phyloP scores from a whole-genome alignment of 2,329 filamentous ascomycete genomes.

The Verticillium tricorpus region DNA sequence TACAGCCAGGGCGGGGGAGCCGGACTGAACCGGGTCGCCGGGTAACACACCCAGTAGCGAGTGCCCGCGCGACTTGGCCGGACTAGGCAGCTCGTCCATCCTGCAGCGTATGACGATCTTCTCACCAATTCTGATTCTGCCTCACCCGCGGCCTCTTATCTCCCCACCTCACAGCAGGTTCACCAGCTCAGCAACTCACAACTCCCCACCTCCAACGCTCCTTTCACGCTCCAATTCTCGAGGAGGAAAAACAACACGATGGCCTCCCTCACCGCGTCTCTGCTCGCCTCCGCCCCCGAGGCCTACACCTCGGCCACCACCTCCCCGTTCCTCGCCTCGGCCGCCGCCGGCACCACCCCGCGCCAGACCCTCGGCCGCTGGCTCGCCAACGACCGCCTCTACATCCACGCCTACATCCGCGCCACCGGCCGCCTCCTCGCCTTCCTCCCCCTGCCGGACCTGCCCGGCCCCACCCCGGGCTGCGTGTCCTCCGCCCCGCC shows the following conservation, averaged over 20 bases:
- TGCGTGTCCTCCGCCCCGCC: conserved; percentile 28
- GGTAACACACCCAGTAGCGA: neutral
- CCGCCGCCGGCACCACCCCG: conserved; percentile 57
- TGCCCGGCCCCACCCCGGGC: conserved; percentile 15
- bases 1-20: neutral
- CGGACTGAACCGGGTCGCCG: neutral
- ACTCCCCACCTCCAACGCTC: neutral
- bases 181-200: neutral
- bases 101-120: neutral
- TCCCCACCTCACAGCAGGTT: neutral
- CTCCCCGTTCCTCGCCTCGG: conserved; percentile 60
- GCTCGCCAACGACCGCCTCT: conserved; percentile 69
- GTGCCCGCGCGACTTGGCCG: neutral
- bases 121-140: neutral
- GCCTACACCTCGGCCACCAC: conserved; percentile 56
- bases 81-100: neutral
- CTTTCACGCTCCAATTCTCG: neutral
- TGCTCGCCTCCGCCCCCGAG: conserved; percentile 43
- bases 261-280: conserved; percentile 47
- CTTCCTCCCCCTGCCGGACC: conserved; percentile 52
- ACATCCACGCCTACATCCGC: conserved; percentile 65
- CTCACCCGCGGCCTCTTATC: neutral
- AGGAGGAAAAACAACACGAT: neutral
- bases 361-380: conserved; percentile 55
- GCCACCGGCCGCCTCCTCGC: conserved; percentile 62